Evolutionary conservation across 345 rosid genomes (phyloP), one percentile per base, ranked within the genome.

Genomic region (Eucalyptus caleyi): DNA sequence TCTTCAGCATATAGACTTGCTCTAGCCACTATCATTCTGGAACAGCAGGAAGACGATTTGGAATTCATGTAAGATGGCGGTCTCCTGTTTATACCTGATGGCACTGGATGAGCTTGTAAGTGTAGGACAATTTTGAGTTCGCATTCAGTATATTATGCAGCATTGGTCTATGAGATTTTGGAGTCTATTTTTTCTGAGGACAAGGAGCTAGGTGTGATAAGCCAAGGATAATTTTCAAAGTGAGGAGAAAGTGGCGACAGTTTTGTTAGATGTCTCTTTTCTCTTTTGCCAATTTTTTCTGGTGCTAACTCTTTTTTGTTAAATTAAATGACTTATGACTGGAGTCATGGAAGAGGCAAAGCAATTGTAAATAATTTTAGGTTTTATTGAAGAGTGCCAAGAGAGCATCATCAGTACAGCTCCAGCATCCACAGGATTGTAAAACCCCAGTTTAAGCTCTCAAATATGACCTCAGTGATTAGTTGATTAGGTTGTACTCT

Each of bases 1-100:
- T 97, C 99, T 81, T 93, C 97, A 30, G 96, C 98, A 7, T 97
- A 92, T 88, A 94, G 99, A 91, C 97, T 97, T 21, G 98, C 95
- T 56, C 95, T 94, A 50, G 99, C 97, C 88, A 90, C 96, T 37
- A 88, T 97, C 65, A 91, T 94, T 88, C 94, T 97, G 77, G 98
- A 97, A 92, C 95, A 92, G 90, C 94, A 93, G 88, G 95, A 91
- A 88, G 88, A 88, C 26, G 97, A 97, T 89, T 88, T 94, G 30
- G 90, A 82, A 53, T 95, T 92, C 93, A 59, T 96, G 89, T 96
- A 92, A 91, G 83, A 21, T 77, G 47, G 83, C 1, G 3, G 83
- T 77, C 27, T 37, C 16, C 83, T 77, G 30, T 77, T 77, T 16
- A 34, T 34, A 9, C 16, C 83, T 77, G 47, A 77, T 77, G 83